Base-by-base conservation (phyloP, 2,329 filamentous ascomycete species). In the Curvularia verruculosa region DNA sequence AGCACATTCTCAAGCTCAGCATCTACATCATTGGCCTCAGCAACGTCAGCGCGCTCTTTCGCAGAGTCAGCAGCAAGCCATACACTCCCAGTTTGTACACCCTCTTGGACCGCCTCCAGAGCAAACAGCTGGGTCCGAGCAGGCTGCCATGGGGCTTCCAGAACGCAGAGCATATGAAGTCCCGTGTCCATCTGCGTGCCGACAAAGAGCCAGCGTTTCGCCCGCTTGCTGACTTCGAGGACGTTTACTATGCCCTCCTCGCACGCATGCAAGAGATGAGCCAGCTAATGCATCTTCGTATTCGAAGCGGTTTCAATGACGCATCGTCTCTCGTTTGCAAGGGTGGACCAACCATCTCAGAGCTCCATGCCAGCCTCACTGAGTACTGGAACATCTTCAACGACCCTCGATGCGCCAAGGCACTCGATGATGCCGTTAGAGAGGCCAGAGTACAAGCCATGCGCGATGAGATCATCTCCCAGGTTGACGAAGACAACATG, bases 201-300 rank as follows among this genome's bases (percentile, higher is more conserved):
- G 26, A 49, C 10, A 21, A 52, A 45, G 40, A 50, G 21, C 29
- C 29, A n/a, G 1, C 91, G 87, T 88, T 61, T 0, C 73, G 73
- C 15, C 64, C 68, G 0, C 65, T 75, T 10, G 65, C 67, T 29
- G 72, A 75, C 56, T 75, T 65, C 41, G 70, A 75, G 51, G 70
- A 75, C 56, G 24, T 76, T 12, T 76, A 72, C 63, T 74, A 75
- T 28, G 68, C 67, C 1, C 40, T 68, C 10, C 46, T 74, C 13
- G 62, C 66, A 4, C 64, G 61, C 31, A 63, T 74, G 47, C 64
- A 69, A 37, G 67, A 67, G 7, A 64, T 71, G n/a, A 61, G 69
- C 45, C 58, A 67, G 3, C 49, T 53, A 0, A 49, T 76, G 52
- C 55, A 54, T 6, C 31, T 66, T 2, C 72, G 70, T 12, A 53